These are phyloP conservation scores for Phytopythium aichiense DNA, from an alignment of 352 stramenopile genomes.

Conservation along the genomic window DNA sequence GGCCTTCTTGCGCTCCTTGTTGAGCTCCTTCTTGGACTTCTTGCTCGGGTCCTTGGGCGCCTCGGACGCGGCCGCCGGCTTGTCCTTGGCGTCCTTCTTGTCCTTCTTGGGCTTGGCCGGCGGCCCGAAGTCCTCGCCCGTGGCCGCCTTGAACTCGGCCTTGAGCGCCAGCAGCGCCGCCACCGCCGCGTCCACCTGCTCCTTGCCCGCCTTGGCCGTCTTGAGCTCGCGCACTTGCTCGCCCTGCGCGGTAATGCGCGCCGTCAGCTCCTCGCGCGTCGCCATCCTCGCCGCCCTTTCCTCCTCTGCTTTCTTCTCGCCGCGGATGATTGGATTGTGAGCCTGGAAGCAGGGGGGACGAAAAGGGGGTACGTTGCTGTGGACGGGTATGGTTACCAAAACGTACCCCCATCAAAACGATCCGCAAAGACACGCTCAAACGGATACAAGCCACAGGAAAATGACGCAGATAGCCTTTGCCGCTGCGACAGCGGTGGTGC, in stretches of 20 bases:
- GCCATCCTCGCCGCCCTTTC: slow-evolving; percentile 17
- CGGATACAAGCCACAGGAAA: background rate
- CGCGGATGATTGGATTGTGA: slow-evolving; percentile 9
- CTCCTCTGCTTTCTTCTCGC: background rate
- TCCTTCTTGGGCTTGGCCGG: slow-evolving; percentile 63
- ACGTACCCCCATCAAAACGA: too few relatives aligned
- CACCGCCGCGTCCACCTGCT: slow-evolving; percentile 46
- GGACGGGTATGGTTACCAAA: background rate
- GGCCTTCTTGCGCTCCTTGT: slow-evolving; percentile 87
- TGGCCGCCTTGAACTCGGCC: slow-evolving; percentile 68
- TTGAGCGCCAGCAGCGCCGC: slow-evolving; percentile 67
- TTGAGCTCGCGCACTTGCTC: slow-evolving; percentile 75
- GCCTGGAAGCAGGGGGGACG: background rate
- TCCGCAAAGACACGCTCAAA: background rate
- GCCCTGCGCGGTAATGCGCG: slow-evolving; percentile 60
- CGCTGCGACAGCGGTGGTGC: background rate
- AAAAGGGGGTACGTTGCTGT: background rate
- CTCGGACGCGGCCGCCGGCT: slow-evolving; percentile 7
- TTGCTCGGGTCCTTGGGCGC: slow-evolving; percentile 43
- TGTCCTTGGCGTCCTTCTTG: slow-evolving; percentile 43
- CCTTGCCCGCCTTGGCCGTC: slow-evolving; percentile 44
- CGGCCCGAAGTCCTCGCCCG: slow-evolving; percentile 65
- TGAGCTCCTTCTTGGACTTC: slow-evolving; percentile 87
- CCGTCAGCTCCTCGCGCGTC: slow-evolving; percentile 51
- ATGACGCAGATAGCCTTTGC: background rate